These are phyloP conservation scores for Cladophialophora yegresii DNA, from an alignment of 2,329 filamentous ascomycete species.

Conservation along the genomic window DNA sequence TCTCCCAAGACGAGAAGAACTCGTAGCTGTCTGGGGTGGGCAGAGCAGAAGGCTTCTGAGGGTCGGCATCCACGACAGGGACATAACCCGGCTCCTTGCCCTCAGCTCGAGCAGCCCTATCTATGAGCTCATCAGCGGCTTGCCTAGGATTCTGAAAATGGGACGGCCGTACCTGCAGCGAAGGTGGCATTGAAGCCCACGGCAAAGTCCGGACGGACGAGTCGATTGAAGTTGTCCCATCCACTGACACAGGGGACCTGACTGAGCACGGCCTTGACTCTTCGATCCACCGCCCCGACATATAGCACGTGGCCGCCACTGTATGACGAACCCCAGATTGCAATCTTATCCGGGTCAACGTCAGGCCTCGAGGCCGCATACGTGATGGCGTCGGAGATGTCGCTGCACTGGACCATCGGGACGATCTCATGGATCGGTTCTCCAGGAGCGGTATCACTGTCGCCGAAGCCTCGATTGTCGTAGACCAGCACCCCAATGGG, in stretches of 20 bases:
- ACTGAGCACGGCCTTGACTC: slow-evolving; percentile 46
- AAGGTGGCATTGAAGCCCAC: slow-evolving; percentile 38
- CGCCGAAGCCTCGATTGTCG: slow-evolving; percentile 41
- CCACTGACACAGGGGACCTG: slow-evolving; percentile 46
- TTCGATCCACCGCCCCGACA: slow-evolving; percentile 44
- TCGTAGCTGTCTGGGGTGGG: slow-evolving; percentile 42
- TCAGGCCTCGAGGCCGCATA: slow-evolving; percentile 38
- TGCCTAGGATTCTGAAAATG: not conserved
- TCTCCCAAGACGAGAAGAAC: slow-evolving; percentile 42
- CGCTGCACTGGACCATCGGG: slow-evolving; percentile 40
- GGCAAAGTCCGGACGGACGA: slow-evolving; percentile 41
- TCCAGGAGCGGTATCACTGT: slow-evolving; percentile 41
- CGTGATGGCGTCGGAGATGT: slow-evolving; percentile 45
- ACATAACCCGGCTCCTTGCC: slow-evolving; percentile 40
- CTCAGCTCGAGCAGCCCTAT: slow-evolving; percentile 38
- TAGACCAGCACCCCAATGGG: slow-evolving; percentile 39
- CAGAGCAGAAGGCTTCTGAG: slow-evolving; percentile 39
- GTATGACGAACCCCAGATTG: slow-evolving; percentile 46
- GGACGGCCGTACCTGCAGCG: slow-evolving; percentile 36
- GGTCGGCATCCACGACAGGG: slow-evolving; percentile 42
- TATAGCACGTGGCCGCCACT: slow-evolving; percentile 46
- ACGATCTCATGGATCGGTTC: slow-evolving; percentile 42
- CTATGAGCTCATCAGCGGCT: slow-evolving; percentile 18
- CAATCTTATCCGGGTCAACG: slow-evolving; percentile 41
- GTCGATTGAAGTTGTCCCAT: slow-evolving; percentile 42